Base-by-base conservation (phyloP, 2,329 filamentous ascomycete species). In the Clonostachys solani region DNA sequence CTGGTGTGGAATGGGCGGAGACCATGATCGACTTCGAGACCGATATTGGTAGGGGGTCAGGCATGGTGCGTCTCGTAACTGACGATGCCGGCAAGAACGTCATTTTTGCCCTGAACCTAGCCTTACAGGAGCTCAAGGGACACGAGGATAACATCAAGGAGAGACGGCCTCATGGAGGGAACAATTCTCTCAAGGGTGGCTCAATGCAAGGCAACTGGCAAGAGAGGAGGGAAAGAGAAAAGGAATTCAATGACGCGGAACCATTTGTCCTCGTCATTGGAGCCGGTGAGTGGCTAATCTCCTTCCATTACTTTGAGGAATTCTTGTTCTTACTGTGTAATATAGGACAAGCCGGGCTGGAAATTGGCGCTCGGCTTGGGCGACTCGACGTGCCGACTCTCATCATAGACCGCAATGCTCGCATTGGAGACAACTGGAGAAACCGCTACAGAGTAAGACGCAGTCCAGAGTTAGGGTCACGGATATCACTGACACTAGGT, bases 361-460 rank as follows among this genome's bases (percentile, higher is more conserved):
- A 65, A 33, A 55, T 67, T 42, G 69, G 60, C n/a, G 58, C 61
- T 15, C 56, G 58, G 5, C 51, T 65, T 3, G 51, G 59, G 12
- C 49, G 60, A 6, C 49, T 65, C 37, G 54, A 57, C 8, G 49
- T 66, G 29, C 44, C 50, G 2, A 51, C 56, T 44, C 56, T 76
- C 16, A 60, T 77, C 33, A 55, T 77, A 13, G 74, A 78, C 44
- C 65, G 65, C 45, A 68, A 71, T 37, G 58, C 66, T 15, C 59
- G 67, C 1, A 60, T 77, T 10, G 74, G 74, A 5, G 73, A 77
- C 50, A 74, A 73, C 44, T 78, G 75, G 75, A 59, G 71, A 4
- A 64, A 69, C 15, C 65, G 75, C n/a, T 78, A 78, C 49, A 61
- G 67, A 12, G 16, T 16, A 12, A 4, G 17, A 36, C 34, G n/a